Percentiles rank a stretch among this genome's conserved stretches.
Conservation (phyloP, 768 basidiomycete genomes). For the Filobasidium wieringae region DNA sequence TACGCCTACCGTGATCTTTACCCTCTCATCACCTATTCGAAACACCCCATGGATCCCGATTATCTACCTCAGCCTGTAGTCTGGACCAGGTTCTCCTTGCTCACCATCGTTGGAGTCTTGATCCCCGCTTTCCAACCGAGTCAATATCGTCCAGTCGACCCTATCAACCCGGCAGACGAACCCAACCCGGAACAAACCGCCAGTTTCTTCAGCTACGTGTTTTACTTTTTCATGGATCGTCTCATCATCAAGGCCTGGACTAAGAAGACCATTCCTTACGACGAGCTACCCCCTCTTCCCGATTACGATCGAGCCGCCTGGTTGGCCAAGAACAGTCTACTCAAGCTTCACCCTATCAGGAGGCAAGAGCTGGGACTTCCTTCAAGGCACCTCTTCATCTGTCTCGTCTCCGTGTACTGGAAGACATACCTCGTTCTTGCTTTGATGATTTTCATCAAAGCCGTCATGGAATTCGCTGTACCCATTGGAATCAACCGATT, state of each 20-base stretch:
- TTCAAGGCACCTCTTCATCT: slow-evolving; percentile 45
- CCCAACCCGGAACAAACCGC: slow-evolving; percentile 47
- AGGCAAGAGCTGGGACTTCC: slow-evolving; percentile 37
- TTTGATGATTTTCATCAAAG: slow-evolving; percentile 18
- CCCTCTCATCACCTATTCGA: slow-evolving; percentile 50
- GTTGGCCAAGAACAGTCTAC: slow-evolving; percentile 37
- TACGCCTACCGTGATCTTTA: slow-evolving; percentile 51
- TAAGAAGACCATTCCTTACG: slow-evolving; percentile 31
- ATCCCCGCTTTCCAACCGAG: slow-evolving; percentile 52
- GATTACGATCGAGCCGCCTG: slow-evolving; percentile 41
- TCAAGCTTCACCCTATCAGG: slow-evolving; percentile 40
- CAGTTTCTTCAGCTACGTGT: slow-evolving; percentile 42
- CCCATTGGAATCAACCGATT: slow-evolving; percentile 43
- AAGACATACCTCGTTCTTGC: slow-evolving; percentile 20
- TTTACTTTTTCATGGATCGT: slow-evolving; percentile 46
- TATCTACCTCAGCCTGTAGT: slow-evolving; percentile 41
- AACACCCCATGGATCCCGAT: slow-evolving; percentile 43
- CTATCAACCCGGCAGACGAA: slow-evolving; percentile 25
- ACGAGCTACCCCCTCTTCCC: slow-evolving; percentile 43
- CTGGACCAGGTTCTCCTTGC: slow-evolving; percentile 48
- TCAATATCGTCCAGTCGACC: slow-evolving; percentile 51
- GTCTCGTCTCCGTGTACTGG: slow-evolving; percentile 41
- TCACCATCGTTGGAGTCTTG: slow-evolving; percentile 44
- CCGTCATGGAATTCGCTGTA: slow-evolving; percentile 37
- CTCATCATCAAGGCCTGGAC: slow-evolving; percentile 35